Base-by-base conservation (phyloP, 768 basidiomycete genomes). In the Phaeotremella skinneri region DNA sequence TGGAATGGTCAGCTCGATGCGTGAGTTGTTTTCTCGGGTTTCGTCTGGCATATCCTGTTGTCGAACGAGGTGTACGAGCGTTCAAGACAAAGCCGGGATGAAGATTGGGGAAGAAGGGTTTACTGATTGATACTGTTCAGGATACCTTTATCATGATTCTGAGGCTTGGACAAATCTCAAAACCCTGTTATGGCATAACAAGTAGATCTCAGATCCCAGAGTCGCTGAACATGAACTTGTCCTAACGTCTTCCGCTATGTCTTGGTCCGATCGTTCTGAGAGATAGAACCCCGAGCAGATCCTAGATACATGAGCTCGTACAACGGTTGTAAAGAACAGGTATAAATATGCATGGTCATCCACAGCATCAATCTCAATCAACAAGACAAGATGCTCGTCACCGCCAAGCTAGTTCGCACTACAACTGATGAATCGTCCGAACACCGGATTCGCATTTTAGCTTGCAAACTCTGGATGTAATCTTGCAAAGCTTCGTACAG, bases 1-100 rank as follows among this genome's bases (percentile, higher is more conserved):
- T 17, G 96, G 93, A 57, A 90, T 97, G 91, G 91, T 91, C 81
- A 90, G 85, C 79, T 89, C 88, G 17, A 97, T 96, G 93, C 84
- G 83, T 61, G 63, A 67, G 65, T 67, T 47, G 1, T 29, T 41
- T 9, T 5, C 1, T n/a, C 32, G 9, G 17, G 17, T 3, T 32
- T 26, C n/a, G n/a, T n/a, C n/a, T n/a, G n/a, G n/a, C n/a, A n/a
- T n/a, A n/a, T n/a, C n/a, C n/a, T n/a, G n/a, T n/a, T n/a, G n/a
- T n/a, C n/a, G n/a, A n/a, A n/a, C n/a, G n/a, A n/a, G n/a, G n/a
- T 41, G n/a, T 11, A 17, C n/a, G 14, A 27, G 20, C 51, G 52
- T 58, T 17, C 54, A 20, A 13, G 16, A 21, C 7, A 2, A 17
- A 11, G 30, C 7, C 26, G 2, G 4, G 23, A n/a, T 49, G 20